Conservation (phyloP, 1,284 basidiomycete species). For the Leccinum fuscescens region DNA sequence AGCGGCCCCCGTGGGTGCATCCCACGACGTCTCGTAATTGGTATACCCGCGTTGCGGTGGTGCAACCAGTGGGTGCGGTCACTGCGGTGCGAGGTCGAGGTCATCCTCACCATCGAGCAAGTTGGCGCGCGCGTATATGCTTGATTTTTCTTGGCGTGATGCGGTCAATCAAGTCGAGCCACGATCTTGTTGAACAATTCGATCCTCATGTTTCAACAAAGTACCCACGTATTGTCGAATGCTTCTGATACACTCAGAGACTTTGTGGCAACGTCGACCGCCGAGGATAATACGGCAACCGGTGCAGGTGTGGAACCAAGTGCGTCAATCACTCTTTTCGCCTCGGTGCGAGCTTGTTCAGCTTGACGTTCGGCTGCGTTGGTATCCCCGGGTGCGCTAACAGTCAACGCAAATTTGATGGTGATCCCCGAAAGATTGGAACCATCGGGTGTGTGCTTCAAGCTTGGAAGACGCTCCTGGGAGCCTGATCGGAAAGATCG, state of each 20-base stretch:
- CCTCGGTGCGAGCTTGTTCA: too few species aligned
- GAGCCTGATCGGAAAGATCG: neutral
- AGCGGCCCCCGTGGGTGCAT: neutral
- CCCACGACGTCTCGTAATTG: slow-evolving; percentile 33
- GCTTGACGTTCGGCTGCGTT: neutral
- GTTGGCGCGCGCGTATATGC: slow-evolving; percentile 36
- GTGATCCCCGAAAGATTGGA: neutral
- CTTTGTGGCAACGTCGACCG: neutral
- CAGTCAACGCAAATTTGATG: neutral
- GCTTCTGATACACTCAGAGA: neutral
- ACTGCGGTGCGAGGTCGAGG: slow-evolving; percentile 19
- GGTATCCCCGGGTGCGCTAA: neutral
- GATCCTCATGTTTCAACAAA: neutral
- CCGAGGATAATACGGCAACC: neutral
- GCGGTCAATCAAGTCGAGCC: slow-evolving; percentile 36
- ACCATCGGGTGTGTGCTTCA: neutral
- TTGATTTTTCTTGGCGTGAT: slow-evolving; percentile 33
- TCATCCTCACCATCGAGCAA: slow-evolving; percentile 49
- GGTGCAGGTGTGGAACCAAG: neutral
- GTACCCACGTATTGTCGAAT: neutral
- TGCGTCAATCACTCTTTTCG: neutral
- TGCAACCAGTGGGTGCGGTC: slow-evolving; percentile 7
- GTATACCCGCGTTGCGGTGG: slow-evolving; percentile 27
- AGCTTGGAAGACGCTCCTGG: neutral
- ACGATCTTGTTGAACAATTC: neutral